Evolutionary conservation across 495 filamentous ascomycete genomes (phyloP), one percentile per base, ranked within the genome.

Genomic region (Lepraria neglecta): DNA sequence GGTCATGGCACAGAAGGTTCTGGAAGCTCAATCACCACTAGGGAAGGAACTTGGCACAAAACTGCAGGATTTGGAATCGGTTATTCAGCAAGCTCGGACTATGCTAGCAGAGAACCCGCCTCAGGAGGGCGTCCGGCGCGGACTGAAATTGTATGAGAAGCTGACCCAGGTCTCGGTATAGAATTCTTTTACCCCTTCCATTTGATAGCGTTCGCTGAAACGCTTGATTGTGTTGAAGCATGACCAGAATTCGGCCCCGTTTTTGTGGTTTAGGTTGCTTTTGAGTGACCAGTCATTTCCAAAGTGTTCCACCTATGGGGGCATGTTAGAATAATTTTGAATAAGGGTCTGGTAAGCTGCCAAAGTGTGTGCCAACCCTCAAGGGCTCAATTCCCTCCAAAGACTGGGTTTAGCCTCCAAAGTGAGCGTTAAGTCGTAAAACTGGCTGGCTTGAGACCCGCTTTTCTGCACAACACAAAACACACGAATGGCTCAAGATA

Each of bases 91-190:
- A 31, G 64, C 52, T 42, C 33, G 38, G 48, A n/a, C 44, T 46
- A 28, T 64, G 10, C 17, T 66, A 10, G 19, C 11, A 27, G 58
- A 47, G 11, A 38, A 62, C n/a, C 10, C 45, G 15, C 15, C 31
- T 24, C 51, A 64, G 42, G 51, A 43, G 11, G 57, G 60, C 15
- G 52, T 5, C 21, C 57, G 64, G 40, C 51, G 67, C 15, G 67
- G 67, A 12, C 33, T 67, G 35, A 58, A 52, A 9, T 14, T 69
- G 64, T 69, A 64, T 17, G 62, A 67, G 15, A 55, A 54, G 35
- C 21, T 66, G 17, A 33, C 45, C 52, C 55, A 58, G 45, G 59
- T 61, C 33, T 48, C 63, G 6, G 14, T 47, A 35, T 60, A 60
- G 28, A 15, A 27, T 4, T 55, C 52, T 21, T 24, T 28, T 11